These are phyloP conservation scores for Plasmodium gonderi DNA, from an alignment of 169 alveolate species.

Conservation along the genomic window DNA sequence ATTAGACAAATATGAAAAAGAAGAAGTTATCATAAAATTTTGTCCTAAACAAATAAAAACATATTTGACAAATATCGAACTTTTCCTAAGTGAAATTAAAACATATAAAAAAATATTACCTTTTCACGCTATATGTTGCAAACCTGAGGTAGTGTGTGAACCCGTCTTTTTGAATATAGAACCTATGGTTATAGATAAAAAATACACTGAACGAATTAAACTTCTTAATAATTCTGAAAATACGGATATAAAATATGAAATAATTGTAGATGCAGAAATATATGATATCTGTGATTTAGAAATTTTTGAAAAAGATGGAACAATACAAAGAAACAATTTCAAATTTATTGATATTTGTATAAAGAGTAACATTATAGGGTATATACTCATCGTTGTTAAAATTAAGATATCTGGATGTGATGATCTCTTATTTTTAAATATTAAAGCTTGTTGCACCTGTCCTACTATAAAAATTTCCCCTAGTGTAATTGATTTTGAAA, in stretches of 20 bases:
- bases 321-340: slow-evolving; percentile 16
- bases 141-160: slow-evolving; percentile 15
- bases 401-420: slow-evolving; percentile 55
- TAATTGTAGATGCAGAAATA: slow-evolving; percentile 37
- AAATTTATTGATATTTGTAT: slow-evolving; percentile 16
- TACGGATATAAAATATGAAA: slow-evolving; percentile 49
- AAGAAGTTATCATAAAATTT: slow-evolving; percentile 22
- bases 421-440: slow-evolving; percentile 51
- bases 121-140: slow-evolving; percentile 37
- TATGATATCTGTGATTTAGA: slow-evolving; percentile 16
- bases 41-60: slow-evolving; percentile 37
- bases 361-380: slow-evolving; percentile 54
- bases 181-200: slow-evolving; percentile 51
- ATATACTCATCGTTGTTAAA: slow-evolving; percentile 52
- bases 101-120: slow-evolving; percentile 32
- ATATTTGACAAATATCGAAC: slow-evolving; percentile 11
- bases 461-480: slow-evolving; percentile 68
- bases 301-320: slow-evolving; percentile 20
- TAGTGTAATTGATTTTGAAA: slow-evolving; percentile 57
- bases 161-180: slow-evolving; percentile 42
- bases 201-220: slow-evolving; percentile 33
- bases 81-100: slow-evolving; percentile 35
- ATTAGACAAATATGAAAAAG: slow-evolving; percentile 18
- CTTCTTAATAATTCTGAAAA: slow-evolving; percentile 37
- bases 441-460: slow-evolving; percentile 50